phyloP scores from a whole-genome alignment of 768 basidiomycete genomes.

The Rhodosporidiobolus odoratus region DNA sequence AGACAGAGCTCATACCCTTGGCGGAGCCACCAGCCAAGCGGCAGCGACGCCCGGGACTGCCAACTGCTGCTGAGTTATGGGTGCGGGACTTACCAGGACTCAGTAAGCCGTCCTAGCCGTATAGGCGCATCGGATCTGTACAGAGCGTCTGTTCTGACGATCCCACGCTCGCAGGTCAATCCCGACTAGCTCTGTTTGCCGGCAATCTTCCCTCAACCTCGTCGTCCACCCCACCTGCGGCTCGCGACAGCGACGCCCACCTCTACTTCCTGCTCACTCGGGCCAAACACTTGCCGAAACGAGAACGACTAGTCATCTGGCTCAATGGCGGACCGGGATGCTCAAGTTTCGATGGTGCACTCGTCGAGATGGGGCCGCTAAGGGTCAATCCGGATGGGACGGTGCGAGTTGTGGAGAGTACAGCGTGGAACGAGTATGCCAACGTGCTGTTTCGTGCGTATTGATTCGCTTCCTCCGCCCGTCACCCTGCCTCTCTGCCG shows the following conservation, averaged over 20 bases:
- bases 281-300: constrained; percentile 76
- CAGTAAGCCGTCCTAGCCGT: background rate
- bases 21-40: background rate
- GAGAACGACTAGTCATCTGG: constrained; percentile 82
- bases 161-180: constrained; percentile 57
- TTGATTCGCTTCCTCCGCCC: background rate
- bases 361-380: constrained; percentile 41
- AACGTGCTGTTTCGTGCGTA: constrained; percentile 41
- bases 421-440: constrained; percentile 43
- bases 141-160: constrained; percentile 51
- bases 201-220: constrained; percentile 64
- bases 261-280: constrained; percentile 86
- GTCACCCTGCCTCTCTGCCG: no score
- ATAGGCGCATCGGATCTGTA: no score
- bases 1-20: background rate
- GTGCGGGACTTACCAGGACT: constrained; percentile 11
- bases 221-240: background rate
- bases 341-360: constrained; percentile 37
- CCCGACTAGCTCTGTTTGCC: constrained; percentile 66
- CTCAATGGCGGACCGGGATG: constrained; percentile 71
- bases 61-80: constrained; percentile 15
- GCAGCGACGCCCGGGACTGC: background rate
- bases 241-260: constrained; percentile 62
- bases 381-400: constrained; percentile 16
- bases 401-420: constrained; percentile 29